These are phyloP conservation scores for Powellomyces hirtus DNA, from an alignment of 192 early-diverging fungal genomes.

Conservation along the genomic window DNA sequence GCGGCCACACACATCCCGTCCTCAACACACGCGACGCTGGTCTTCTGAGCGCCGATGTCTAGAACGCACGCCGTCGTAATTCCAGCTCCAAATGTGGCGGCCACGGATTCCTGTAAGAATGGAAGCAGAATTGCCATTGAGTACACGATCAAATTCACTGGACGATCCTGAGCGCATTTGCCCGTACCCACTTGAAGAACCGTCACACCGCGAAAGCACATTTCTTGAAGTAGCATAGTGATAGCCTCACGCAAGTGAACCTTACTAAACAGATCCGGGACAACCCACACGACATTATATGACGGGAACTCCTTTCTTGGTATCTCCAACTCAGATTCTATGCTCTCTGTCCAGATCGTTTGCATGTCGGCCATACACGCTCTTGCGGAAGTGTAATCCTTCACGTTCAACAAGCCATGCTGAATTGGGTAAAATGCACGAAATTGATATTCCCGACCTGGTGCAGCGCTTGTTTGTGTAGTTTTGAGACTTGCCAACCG, in stretches of 20 bases:
- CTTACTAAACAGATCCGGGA: constrained; percentile 75
- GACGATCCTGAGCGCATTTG: neutral
- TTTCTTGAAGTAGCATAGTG: constrained; percentile 66
- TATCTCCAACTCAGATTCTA: constrained; percentile 70
- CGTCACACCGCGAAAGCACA: constrained; percentile 74
- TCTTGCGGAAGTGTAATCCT: constrained; percentile 66
- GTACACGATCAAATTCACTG: neutral
- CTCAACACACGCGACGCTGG: constrained; percentile 79
- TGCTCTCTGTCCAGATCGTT: constrained; percentile 72
- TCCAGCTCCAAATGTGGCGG: constrained; percentile 85
- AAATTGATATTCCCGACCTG: neutral
- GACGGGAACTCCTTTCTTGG: constrained; percentile 50
- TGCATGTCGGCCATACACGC: constrained; percentile 74
- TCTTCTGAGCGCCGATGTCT: constrained; percentile 89
- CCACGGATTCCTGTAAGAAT: constrained; percentile 63
- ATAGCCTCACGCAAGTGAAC: constrained; percentile 63
- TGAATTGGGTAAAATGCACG: constrained; percentile 71
- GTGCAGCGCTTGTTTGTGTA: neutral
- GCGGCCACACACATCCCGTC: constrained; percentile 75
- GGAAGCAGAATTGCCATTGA: neutral
- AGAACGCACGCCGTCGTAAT: constrained; percentile 83
- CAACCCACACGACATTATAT: constrained; percentile 73
- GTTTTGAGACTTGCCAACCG: neutral
- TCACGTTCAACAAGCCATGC: constrained; percentile 72
- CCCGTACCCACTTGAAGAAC: constrained; percentile 53